These are phyloP conservation scores for Crithidia sp. DNA, from an alignment of 208 protist genomes.

Conservation along the genomic window DNA sequence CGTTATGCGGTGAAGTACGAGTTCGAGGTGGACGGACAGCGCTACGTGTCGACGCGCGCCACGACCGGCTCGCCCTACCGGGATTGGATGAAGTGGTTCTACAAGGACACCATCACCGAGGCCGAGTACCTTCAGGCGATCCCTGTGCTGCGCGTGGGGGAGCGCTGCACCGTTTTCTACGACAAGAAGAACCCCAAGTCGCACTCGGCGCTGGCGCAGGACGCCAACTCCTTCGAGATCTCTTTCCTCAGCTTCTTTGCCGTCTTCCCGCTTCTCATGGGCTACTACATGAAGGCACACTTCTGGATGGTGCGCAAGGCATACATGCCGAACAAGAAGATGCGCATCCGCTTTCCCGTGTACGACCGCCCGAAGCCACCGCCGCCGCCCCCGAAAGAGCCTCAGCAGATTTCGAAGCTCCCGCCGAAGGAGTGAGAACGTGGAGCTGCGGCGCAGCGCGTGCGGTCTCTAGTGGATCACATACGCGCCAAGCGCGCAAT, in stretches of 20 bases:
- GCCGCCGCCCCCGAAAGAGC: conserved; percentile 47
- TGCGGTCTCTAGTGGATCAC: neutral
- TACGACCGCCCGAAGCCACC: conserved; percentile 60
- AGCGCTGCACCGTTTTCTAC: conserved; percentile 87
- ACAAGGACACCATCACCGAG: conserved; percentile 90
- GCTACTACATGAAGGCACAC: conserved; percentile 81
- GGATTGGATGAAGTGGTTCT: conserved; percentile 77
- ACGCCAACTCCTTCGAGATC: conserved; percentile 90
- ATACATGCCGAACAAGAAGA: conserved; percentile 83
- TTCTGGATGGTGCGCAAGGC: conserved; percentile 81
- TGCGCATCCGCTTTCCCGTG: conserved; percentile 74
- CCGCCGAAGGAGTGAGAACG: conserved; percentile 43
- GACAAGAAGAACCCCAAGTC: conserved; percentile 75
- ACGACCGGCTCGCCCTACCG: conserved; percentile 87
- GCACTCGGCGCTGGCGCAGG: conserved; percentile 81
- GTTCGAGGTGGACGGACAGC: conserved; percentile 84
- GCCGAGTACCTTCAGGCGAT: conserved; percentile 90
- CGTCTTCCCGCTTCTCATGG: conserved; percentile 85
- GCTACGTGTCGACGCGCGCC: conserved; percentile 74
- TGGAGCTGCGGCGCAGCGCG: too few species aligned
- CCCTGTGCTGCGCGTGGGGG: conserved; percentile 79
- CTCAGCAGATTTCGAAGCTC: conserved; percentile 60
- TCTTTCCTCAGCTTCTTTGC: conserved; percentile 78
- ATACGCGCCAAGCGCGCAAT: neutral
- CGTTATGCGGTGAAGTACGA: conserved; percentile 87